Base-by-base conservation (phyloP, 768 basidiomycete species). In the Pholiota molesta region DNA sequence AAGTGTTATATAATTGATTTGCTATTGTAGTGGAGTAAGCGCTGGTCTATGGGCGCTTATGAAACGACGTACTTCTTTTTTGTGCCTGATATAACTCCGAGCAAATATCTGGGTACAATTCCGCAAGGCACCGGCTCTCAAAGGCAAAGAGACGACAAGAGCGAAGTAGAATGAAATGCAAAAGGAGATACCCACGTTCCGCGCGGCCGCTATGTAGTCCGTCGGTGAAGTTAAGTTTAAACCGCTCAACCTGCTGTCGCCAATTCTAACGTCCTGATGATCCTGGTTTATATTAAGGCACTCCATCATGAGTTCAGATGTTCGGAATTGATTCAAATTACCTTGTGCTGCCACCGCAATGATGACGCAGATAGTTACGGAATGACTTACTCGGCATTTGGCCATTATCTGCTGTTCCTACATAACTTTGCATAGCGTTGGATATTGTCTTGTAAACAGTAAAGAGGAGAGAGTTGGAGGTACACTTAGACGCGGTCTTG, bases 111-210 rank as follows among this genome's bases (percentile, higher is more conserved):
- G 23, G 8, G 13, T 23, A 23, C n/a, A 49, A 31, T 21, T n/a
- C 4, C 23, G 13, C 47, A 21, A 44, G 35, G 35, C 35, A n/a
- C 23, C 23, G 23, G 26, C 4, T 13, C 19, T 1, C 31, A 31
- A 2, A 2, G 31, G 31, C 31, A 14, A n/a, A 21, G 7, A 21
- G 19, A 19, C 21, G 23, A 49, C 11, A 19, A 49, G 47, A 26
- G 47, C 47, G 19, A 49, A 49, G 47, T 49, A 49, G 47, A 49
- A 28, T 49, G 47, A 5, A 49, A 49, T 49, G 47, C 23, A 49
- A 21, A 49, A 49, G 47, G 47, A 49, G 19, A 49, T 49, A 49
- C 23, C 23, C 47, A 49, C 47, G 47, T 49, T 49, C 47, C 23
- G 26, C 26, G 26, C 26, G 26, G 26, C 26, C 26, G 23, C 23